phyloP scores from a whole-genome alignment of 129 eudicot genomes.

The Ambrosia trifida region DNA sequence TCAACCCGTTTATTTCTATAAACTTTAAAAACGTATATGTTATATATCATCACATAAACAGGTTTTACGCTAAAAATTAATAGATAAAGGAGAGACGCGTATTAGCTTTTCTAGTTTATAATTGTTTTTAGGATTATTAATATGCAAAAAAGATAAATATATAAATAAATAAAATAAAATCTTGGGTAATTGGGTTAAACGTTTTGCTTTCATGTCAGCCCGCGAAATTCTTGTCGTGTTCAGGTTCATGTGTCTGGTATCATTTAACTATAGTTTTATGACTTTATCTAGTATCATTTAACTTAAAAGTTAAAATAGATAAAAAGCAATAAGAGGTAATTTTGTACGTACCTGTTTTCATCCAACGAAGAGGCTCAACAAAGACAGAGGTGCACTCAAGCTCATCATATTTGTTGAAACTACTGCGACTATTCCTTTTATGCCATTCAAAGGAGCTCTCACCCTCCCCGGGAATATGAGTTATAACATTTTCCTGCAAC shows the following conservation, averaged over 20 bases:
- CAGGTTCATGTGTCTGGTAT: not conserved
- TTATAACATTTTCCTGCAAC: slow-evolving; percentile 70
- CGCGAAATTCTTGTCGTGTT: not conserved
- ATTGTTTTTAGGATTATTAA: not conserved
- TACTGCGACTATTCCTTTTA: slow-evolving; percentile 63
- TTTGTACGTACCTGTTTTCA: slow-evolving; percentile 83
- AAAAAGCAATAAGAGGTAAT: not conserved
- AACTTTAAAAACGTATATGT: not conserved
- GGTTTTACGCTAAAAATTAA: not conserved
- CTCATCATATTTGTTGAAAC: slow-evolving; percentile 52
- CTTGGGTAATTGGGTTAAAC: not conserved
- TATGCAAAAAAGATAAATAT: not conserved
- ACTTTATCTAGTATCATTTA: not conserved
- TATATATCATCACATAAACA: not conserved
- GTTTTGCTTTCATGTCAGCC: not conserved
- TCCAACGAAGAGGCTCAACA: slow-evolving; percentile 97
- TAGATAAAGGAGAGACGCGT: not conserved
- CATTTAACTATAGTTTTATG: too few species aligned
- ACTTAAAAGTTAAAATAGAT: not conserved
- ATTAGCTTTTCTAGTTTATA: not conserved
- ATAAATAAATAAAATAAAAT: not conserved
- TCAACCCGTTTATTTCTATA: not conserved
- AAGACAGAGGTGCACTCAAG: slow-evolving; percentile 87
- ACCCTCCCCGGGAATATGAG: slow-evolving; percentile 89
- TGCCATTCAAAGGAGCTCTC: slow-evolving; percentile 88